A percentile compares a stretch with the other conserved stretches of the same genome.
phyloP scores from a whole-genome alignment of 176 grass and related monocot genomes.

The Miscanthus lutarioriparius region DNA sequence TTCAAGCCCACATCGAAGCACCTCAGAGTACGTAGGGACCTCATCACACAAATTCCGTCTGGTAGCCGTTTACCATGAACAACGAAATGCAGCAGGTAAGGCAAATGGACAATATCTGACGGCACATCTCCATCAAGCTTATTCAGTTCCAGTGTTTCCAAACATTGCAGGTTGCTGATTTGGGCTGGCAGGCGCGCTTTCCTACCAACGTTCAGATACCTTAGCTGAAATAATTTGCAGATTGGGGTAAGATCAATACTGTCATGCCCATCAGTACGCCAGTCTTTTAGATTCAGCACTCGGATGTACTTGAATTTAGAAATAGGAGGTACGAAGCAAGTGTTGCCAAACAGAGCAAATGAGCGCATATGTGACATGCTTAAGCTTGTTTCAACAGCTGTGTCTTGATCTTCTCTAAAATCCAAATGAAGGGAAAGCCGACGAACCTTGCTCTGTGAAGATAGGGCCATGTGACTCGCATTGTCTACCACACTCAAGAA shows the following conservation, averaged over 20 bases:
- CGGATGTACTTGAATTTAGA: neutral
- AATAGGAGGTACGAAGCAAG: neutral
- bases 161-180: neutral
- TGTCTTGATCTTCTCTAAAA: neutral
- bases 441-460: neutral
- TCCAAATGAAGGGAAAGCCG: neutral
- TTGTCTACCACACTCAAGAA: neutral
- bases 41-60: neutral
- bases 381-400: neutral
- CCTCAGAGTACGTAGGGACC: neutral
- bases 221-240: neutral
- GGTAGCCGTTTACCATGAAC: neutral
- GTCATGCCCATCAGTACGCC: neutral
- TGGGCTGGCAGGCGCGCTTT: neutral
- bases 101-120: conserved; percentile 7
- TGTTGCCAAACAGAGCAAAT: neutral
- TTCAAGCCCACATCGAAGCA: neutral
- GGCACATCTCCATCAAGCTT: neutral
- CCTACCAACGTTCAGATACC: neutral
- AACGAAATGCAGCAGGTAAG: neutral
- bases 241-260: neutral
- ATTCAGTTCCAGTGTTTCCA: neutral
- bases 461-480: neutral
- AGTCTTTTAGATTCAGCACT: neutral
- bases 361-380: conserved; percentile 7